Base-by-base conservation (phyloP, 192 early-diverging fungal species). In the Backusella tarrabulga region DNA sequence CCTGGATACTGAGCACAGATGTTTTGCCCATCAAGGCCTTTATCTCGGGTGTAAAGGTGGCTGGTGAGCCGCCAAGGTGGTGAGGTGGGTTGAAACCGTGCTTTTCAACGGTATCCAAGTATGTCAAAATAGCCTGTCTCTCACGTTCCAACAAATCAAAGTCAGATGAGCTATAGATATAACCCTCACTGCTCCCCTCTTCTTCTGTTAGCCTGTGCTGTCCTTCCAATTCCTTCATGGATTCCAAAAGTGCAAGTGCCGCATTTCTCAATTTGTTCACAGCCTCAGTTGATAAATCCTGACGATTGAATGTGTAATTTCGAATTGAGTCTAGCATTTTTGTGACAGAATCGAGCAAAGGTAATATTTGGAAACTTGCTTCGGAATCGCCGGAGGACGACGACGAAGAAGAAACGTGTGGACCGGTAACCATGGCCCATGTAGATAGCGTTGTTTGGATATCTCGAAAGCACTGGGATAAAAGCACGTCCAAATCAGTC, bases 341-440 rank as follows among this genome's bases (percentile, higher is more conserved):
- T 34, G 88, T 90, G 1, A 85, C 84, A 6, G 86, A 81, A 19
- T 86, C 79, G 0, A 90, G 73, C 19, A 88, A 73, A 4, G 83
- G 80, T 35, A 90, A 36, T 21, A 88, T 70, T 34, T 88, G 83
- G 17, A 88, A 76, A 12, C 32, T 77, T 54, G 35, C 78, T 74
- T 73, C 76, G 6, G 73, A 70, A 6, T 73, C 67, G 2, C 34
- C 9, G 35, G 79, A 76, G 1, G 42, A 67, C 2, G 76, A 35
- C 4, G 75, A 50, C 0, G 38, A 54, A 4, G 72, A 73, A 4
- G 77, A 73, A 12, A 68, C 32, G n/a, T 46, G 36, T 9, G 86
- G 87, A 9, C 84, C 85, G 8, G 81, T 86, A 17, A 88, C 83
- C 73, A 88, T 86, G 17, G 83, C 82, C 88, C 87, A 90, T 7